A percentile compares a stretch with the other conserved stretches of the same genome.
Evolutionary conservation across 495 filamentous ascomycete genomes (phyloP).

Genomic region (Friedmanniomyces simplex): DNA sequence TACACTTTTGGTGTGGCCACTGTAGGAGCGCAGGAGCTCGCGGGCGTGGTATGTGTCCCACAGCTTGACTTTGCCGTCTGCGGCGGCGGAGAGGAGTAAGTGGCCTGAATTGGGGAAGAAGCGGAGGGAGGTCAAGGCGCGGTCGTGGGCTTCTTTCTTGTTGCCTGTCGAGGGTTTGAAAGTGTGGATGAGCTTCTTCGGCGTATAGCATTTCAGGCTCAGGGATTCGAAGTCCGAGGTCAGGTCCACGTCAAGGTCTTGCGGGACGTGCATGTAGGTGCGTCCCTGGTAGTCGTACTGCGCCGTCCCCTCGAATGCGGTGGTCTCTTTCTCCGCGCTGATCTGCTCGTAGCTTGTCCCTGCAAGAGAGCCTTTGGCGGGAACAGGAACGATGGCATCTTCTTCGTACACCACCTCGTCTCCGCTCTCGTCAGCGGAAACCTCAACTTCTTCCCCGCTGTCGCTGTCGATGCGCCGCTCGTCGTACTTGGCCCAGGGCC

Average conservation of each 20-base stretch:
- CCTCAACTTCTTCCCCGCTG: slow-evolving; percentile 40
- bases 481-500: slow-evolving; percentile 87
- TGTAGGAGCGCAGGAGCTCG: slow-evolving; percentile 80
- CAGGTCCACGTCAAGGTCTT: slow-evolving; percentile 84
- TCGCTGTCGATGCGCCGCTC: slow-evolving; percentile 38
- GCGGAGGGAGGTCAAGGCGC: slow-evolving; percentile 73
- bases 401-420: slow-evolving; percentile 68
- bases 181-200: slow-evolving; percentile 84
- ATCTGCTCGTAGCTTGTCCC: slow-evolving; percentile 51
- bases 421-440: slow-evolving; percentile 33
- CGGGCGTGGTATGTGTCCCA: slow-evolving; percentile 87
- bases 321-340: slow-evolving; percentile 52
- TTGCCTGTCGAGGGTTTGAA: slow-evolving; percentile 46
- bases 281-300: slow-evolving; percentile 84
- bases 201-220: slow-evolving; percentile 69
- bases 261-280: slow-evolving; percentile 93
- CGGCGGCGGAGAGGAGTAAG: slow-evolving; percentile 71
- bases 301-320: slow-evolving; percentile 75
- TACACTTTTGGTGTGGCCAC: slow-evolving; percentile 80
- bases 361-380: slow-evolving; percentile 42
- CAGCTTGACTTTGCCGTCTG: slow-evolving; percentile 84
- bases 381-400: slow-evolving; percentile 42
- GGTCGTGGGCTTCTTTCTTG: slow-evolving; percentile 46
- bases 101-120: slow-evolving; percentile 85
- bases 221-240: slow-evolving; percentile 61